These are phyloP conservation scores for Lagenidium giganteum DNA, from an alignment of 352 stramenopile species.

Conservation along the genomic window DNA sequence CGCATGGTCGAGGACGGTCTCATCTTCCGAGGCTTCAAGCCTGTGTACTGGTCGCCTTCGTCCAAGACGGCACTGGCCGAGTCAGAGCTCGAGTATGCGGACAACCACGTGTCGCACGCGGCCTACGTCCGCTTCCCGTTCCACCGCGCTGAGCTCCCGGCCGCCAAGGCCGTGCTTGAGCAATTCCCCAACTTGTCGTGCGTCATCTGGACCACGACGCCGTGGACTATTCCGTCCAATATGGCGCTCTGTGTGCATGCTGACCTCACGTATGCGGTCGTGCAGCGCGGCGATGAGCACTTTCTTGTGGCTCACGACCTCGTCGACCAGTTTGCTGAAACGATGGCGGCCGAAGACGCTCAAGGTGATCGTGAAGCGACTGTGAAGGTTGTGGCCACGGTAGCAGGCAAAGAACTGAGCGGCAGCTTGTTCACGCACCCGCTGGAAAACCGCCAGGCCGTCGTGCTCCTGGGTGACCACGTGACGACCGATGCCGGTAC, in stretches of 20 bases:
- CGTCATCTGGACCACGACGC: slow-evolving; percentile 98
- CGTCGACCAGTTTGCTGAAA: slow-evolving; percentile 33
- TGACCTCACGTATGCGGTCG: slow-evolving; percentile 92
- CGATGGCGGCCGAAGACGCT: slow-evolving; percentile 8
- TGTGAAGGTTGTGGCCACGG: slow-evolving; percentile 47
- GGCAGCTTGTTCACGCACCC: slow-evolving; percentile 86
- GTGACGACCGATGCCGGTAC: slow-evolving; percentile 98
- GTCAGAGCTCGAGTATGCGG: slow-evolving; percentile 98
- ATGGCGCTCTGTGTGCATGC: slow-evolving; percentile 96
- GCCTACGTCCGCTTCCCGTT: slow-evolving; percentile 92
- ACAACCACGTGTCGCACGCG: slow-evolving; percentile 95
- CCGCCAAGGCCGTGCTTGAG: slow-evolving; percentile 18
- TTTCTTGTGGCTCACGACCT: slow-evolving; percentile 65
- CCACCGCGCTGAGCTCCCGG: slow-evolving; percentile 11
- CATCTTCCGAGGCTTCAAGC: slow-evolving; percentile 97
- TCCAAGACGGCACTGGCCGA: slow-evolving; percentile 97
- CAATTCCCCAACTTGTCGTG: slow-evolving; percentile 46
- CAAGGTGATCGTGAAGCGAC: slow-evolving; percentile 5
- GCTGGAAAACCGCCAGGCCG: slow-evolving; percentile 75
- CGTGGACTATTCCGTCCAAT: slow-evolving; percentile 98
- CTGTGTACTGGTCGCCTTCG: slow-evolving; percentile 98
- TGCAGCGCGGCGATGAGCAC: slow-evolving; percentile 34
- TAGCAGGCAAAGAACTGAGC: slow-evolving; percentile 47
- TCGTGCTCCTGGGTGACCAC: slow-evolving; percentile 94
- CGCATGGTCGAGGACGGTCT: slow-evolving; percentile 95